A percentile compares a stretch with the other conserved stretches of the same genome.
Evolutionary conservation across 495 filamentous ascomycete species (phyloP).

Genomic region (Aspergillus ostianus): DNA sequence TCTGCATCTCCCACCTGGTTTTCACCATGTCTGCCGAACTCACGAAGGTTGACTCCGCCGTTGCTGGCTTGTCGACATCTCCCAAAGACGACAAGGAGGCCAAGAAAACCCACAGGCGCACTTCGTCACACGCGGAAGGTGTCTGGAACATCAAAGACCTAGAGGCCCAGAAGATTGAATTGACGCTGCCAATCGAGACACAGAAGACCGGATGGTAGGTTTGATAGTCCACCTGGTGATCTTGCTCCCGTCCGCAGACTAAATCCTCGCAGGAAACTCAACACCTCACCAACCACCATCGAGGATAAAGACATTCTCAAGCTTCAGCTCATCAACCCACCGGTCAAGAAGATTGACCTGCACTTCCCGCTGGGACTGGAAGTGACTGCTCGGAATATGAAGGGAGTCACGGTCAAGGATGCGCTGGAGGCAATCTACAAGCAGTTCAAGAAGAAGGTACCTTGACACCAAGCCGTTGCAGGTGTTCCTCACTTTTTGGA

Average conservation of each 20-base stretch:
- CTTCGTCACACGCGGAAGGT: slow-evolving; percentile 63
- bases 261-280: slow-evolving; percentile 69
- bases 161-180: slow-evolving; percentile 74
- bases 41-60: slow-evolving; percentile 83
- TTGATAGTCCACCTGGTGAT: neutral
- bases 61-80: slow-evolving; percentile 70
- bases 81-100: slow-evolving; percentile 58
- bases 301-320: slow-evolving; percentile 81
- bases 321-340: slow-evolving; percentile 73
- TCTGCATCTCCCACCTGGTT: slow-evolving; percentile 8
- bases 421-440: slow-evolving; percentile 92
- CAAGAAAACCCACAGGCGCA: slow-evolving; percentile 59
- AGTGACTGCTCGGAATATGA: slow-evolving; percentile 83
- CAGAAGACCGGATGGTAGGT: slow-evolving; percentile 87
- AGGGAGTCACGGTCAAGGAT: slow-evolving; percentile 94
- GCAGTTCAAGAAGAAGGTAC: slow-evolving; percentile 88
- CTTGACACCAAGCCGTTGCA: slow-evolving; percentile 8
- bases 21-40: slow-evolving; percentile 66
- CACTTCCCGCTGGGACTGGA: slow-evolving; percentile 84
- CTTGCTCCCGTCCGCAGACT: slow-evolving; percentile 6
- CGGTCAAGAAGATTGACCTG: slow-evolving; percentile 90
- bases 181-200: slow-evolving; percentile 82
- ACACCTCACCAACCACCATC: slow-evolving; percentile 71
- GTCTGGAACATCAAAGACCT: slow-evolving; percentile 84
- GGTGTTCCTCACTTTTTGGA: slow-evolving; percentile 1